Conservation (phyloP, 768 basidiomycete genomes). For the Cystobasidium tubakii region DNA sequence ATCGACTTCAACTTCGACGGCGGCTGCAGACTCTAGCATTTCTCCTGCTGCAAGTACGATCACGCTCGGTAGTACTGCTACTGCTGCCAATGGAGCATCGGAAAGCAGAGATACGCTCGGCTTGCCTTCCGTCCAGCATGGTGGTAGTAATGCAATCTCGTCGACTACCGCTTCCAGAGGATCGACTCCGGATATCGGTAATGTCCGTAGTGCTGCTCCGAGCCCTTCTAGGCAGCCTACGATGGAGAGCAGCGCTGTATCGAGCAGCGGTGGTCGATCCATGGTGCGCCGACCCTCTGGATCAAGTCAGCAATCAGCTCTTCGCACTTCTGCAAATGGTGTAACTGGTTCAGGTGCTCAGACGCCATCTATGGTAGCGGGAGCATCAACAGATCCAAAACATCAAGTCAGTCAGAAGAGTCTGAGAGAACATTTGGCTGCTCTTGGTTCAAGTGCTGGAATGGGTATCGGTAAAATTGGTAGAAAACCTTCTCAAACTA, state of each 20-base stretch:
- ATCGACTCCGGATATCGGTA: constrained; percentile 5
- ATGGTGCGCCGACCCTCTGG: constrained; percentile 28
- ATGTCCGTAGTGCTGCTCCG: constrained; percentile 1
- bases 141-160: neutral
- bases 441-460: constrained; percentile 17
- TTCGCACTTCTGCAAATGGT: neutral
- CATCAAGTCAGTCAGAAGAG: constrained; percentile 35
- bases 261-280: neutral
- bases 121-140: neutral
- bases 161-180: constrained; percentile 1
- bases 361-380: neutral
- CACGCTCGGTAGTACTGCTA: constrained; percentile 6
- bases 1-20: neutral
- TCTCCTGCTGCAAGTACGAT: constrained; percentile 17
- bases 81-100: neutral
- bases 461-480: constrained; percentile 24
- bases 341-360: constrained; percentile 1
- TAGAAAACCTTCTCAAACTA: constrained; percentile 25
- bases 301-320: neutral
- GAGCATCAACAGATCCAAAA: constrained; percentile 11
- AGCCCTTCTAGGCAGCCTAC: constrained; percentile 10
- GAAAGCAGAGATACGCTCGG: neutral
- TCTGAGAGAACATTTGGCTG: constrained; percentile 31
- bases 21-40: neutral
- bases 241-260: neutral